Conservation (phyloP, 768 basidiomycete species). For the Russula lepida region DNA sequence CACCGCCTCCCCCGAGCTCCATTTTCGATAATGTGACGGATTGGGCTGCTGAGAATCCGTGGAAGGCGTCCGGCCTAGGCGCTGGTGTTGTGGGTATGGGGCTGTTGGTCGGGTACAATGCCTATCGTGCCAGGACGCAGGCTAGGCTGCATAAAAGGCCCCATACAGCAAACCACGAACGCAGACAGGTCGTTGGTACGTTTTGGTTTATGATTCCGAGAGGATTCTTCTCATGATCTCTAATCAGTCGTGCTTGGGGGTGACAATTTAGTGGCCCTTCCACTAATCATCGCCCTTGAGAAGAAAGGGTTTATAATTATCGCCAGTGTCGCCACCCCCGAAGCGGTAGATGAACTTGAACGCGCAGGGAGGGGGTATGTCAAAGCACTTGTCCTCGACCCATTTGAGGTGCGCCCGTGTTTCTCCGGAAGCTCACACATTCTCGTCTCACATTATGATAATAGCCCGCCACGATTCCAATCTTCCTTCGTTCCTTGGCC, state of each 20-base stretch:
- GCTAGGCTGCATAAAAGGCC: conserved; percentile 21
- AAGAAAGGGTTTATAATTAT: conserved; percentile 77
- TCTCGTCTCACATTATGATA: background rate
- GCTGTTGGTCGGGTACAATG: conserved; percentile 50
- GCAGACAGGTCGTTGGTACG: conserved; percentile 40
- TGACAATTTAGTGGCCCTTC: conserved; percentile 62
- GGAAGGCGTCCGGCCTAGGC: conserved; percentile 46
- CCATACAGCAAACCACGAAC: conserved; percentile 28
- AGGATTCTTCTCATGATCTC: conserved; percentile 7
- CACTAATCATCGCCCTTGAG: conserved; percentile 67
- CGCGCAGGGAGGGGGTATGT: conserved; percentile 62
- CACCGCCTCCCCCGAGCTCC: conserved; percentile 36
- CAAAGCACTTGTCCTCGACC: conserved; percentile 74
- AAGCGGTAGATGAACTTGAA: conserved; percentile 59
- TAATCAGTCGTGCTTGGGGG: conserved; percentile 70
- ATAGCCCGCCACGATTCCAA: conserved; percentile 61
- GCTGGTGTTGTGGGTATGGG: conserved; percentile 53
- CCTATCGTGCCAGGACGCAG: conserved; percentile 22
- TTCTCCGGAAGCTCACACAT: background rate
- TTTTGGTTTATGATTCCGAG: conserved; percentile 11
- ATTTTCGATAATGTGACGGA: conserved; percentile 39
- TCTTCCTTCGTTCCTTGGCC: conserved; percentile 73
- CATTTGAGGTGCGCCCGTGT: conserved; percentile 48
- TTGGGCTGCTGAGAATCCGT: conserved; percentile 54
- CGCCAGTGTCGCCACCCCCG: conserved; percentile 62